phyloP scores from a whole-genome alignment of 768 basidiomycete genomes.

The Lactarius deliciosus region DNA sequence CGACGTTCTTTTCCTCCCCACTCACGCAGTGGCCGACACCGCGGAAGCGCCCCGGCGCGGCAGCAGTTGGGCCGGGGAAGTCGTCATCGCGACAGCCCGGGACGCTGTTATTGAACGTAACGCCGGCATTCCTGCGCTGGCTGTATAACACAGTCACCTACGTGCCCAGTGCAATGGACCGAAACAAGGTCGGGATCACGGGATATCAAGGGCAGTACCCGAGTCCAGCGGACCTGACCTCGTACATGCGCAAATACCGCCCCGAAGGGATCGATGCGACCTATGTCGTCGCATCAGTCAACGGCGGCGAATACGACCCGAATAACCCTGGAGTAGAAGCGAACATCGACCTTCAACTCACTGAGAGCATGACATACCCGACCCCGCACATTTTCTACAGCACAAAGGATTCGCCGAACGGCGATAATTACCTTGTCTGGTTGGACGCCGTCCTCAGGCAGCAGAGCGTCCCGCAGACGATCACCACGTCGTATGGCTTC shows the following conservation, averaged over 20 bases:
- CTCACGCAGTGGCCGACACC: not conserved
- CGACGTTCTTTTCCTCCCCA: not conserved
- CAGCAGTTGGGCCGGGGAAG: no score
- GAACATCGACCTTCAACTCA: not conserved
- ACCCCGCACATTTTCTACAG: not conserved
- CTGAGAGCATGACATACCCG: not conserved
- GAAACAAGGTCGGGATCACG: not conserved
- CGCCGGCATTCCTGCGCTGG: not conserved
- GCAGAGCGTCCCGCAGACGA: not conserved
- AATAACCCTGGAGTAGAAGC: not conserved
- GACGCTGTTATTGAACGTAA: not conserved
- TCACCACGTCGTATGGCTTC: not conserved
- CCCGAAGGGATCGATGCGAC: not conserved
- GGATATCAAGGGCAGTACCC: not conserved
- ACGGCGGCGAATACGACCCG: not conserved
- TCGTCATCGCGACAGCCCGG: no score
- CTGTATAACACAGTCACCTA: not conserved
- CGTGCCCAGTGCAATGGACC: not conserved
- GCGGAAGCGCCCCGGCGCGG: no score
- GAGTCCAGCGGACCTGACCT: not conserved
- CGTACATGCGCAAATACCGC: not conserved
- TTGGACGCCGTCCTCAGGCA: not conserved
- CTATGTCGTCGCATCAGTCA: not conserved
- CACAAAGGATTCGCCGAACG: not conserved
- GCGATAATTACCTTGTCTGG: not conserved